phyloP scores from a whole-genome alignment of 352 stramenopile species.

The Phytopythium cucurbitacearum region DNA sequence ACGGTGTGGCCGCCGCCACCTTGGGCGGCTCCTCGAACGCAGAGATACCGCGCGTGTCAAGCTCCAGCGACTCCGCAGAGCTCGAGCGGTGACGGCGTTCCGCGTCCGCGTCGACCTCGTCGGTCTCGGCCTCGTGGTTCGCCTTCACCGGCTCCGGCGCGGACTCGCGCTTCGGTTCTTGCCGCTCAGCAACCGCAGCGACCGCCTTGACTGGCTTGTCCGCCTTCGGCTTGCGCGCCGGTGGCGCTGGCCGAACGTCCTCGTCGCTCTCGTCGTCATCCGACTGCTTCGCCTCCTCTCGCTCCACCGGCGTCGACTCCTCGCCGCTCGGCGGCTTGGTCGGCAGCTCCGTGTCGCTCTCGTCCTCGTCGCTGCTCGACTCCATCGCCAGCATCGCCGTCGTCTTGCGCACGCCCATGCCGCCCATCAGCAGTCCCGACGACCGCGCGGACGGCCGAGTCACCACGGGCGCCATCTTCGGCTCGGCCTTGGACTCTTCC shows the following conservation, averaged over 20 bases:
- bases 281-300: slow-evolving; percentile 13
- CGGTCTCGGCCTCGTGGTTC: slow-evolving; percentile 21
- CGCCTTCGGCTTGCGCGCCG: slow-evolving; percentile 1
- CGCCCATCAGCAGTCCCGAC: slow-evolving; percentile 45
- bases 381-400: slow-evolving; percentile 66
- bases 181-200: too few species aligned
- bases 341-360: slow-evolving; percentile 46
- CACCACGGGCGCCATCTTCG: slow-evolving; percentile 41
- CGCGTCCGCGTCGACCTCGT: slow-evolving; percentile 35
- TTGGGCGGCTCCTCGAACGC: slow-evolving; percentile 58
- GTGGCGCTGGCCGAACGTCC: slow-evolving; percentile 2
- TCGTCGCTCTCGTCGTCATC: slow-evolving; percentile 15
- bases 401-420: slow-evolving; percentile 64
- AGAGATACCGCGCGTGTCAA: slow-evolving; percentile 76
- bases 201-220: slow-evolving; percentile 6
- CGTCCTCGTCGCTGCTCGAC: slow-evolving; percentile 76
- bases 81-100: slow-evolving; percentile 51
- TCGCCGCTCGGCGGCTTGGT: slow-evolving; percentile 44
- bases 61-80: slow-evolving; percentile 72
- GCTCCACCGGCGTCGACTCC: slow-evolving; percentile 15
- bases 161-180: not conserved
- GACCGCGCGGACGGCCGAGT: slow-evolving; percentile 30
- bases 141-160: slow-evolving; percentile 24
- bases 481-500: slow-evolving; percentile 72
- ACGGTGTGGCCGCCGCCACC: slow-evolving; percentile 26